Conservation (phyloP, 2,329 filamentous ascomycete species). For the Arthroderma uncinatum region DNA sequence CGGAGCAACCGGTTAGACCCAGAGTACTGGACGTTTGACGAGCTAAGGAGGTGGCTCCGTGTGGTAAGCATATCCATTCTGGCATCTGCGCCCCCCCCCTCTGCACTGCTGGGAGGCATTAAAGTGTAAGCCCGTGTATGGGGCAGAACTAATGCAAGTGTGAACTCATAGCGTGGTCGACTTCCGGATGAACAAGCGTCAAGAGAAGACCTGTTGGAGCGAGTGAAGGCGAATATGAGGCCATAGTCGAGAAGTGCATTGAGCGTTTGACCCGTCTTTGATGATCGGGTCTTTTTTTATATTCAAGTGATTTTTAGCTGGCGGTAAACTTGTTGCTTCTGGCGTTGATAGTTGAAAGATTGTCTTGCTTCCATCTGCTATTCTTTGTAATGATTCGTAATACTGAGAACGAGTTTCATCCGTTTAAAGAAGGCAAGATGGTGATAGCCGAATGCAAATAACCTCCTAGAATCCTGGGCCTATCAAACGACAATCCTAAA, state of each 20-base stretch:
- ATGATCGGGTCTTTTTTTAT: not conserved
- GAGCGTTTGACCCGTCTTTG: not conserved
- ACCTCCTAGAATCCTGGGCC: not conserved
- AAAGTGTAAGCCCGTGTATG: not conserved
- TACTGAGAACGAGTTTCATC: not conserved
- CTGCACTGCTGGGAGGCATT: not conserved
- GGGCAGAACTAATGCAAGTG: conserved; percentile 1
- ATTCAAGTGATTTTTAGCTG: not conserved
- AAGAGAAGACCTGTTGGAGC: conserved; percentile 53
- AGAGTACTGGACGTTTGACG: conserved; percentile 63
- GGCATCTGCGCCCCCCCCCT: not conserved
- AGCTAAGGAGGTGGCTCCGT: conserved; percentile 69
- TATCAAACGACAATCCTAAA: conserved; percentile 47
- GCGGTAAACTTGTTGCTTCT: not conserved
- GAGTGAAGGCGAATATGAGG: conserved; percentile 58
- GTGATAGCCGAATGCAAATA: not conserved
- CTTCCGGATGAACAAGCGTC: conserved; percentile 49
- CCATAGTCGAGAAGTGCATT: conserved; percentile 16
- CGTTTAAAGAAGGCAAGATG: not conserved
- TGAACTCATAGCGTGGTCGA: conserved; percentile 46
- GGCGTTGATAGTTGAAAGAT: not conserved
- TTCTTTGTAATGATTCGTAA: not conserved
- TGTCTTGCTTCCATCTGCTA: not conserved
- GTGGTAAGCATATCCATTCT: conserved; percentile 44
- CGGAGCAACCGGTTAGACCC: conserved; percentile 39